Base-by-base conservation (phyloP, 2,329 filamentous ascomycete species). In the Sordariomycetes sp. region DNA sequence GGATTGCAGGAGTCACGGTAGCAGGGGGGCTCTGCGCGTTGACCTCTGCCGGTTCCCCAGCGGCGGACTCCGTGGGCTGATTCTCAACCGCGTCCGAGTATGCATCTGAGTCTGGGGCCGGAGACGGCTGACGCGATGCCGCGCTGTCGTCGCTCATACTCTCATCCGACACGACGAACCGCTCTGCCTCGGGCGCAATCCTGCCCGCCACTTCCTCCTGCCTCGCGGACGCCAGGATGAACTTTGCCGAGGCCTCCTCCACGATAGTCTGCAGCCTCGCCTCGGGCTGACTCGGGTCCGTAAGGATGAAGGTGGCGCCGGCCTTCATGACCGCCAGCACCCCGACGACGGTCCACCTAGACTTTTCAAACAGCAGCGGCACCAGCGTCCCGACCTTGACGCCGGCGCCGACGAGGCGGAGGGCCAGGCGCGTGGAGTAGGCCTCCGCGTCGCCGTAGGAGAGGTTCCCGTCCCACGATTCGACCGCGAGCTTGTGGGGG, bases 281-380 rank as follows among this genome's bases (percentile, higher is more conserved):
- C 61, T 73, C 70, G 1, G 77, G 75, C 60, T 78, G 74, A 56
- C 72, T 74, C 0, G 75, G 75, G 57, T 79, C 76, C 35, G 73
- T 76, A 12, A 78, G 68, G 1, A 73, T 74, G 61, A 78, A 79
- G 7, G 74, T 71, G 2, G 70, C 75, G 8, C 77, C 77, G n/a
- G 76, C 65, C 62, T 78, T 78, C 72, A 79, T 76, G 57, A 78
- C 69, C 7, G 70, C 75, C 10, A 79, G 64, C 3, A 79, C 71
- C 0, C 73, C 72, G 24, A 79, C 69, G 8, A 72, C 67, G 4
- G 76, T 73, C 75, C 74, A 78, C 61, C 67, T 68, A 34, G 75
- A 77, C 63, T 79, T 79, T 62, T 78, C 74, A 59, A 79, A 78
- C 62, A 75, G 77, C n/a, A 79, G 67, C 2, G 76, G 76, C n/a